These are phyloP conservation scores for Pouteria campechiana DNA, from an alignment of 179 eudicot genomes.

Conservation along the genomic window DNA sequence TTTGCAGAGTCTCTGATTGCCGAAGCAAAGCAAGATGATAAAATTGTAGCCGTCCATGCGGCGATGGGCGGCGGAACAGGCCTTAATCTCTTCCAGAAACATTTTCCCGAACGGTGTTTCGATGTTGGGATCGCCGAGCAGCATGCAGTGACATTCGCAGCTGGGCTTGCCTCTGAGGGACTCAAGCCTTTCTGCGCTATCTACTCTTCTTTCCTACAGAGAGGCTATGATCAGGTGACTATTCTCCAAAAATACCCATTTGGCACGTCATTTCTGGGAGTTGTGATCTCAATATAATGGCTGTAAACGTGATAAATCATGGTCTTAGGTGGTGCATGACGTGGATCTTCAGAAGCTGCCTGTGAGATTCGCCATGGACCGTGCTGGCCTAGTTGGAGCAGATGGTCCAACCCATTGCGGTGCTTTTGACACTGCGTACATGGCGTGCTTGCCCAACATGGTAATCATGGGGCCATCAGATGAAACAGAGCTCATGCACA, in stretches of 20 bases:
- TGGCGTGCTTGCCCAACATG: slow-evolving; percentile 35
- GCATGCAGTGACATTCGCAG: slow-evolving; percentile 28
- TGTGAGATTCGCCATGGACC: slow-evolving; percentile 23
- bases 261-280: background rate
- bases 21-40: slow-evolving; percentile 20
- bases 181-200: slow-evolving; percentile 21
- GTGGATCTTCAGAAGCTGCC: slow-evolving; percentile 33
- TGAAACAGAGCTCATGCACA: slow-evolving; percentile 24
- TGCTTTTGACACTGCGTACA: slow-evolving; percentile 20
- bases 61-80: slow-evolving; percentile 38
- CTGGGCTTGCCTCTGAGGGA: slow-evolving; percentile 23
- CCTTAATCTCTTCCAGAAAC: slow-evolving; percentile 13
- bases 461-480: slow-evolving; percentile 28
- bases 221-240: slow-evolving; percentile 26
- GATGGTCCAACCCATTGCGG: slow-evolving; percentile 37
- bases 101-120: slow-evolving; percentile 13
- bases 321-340: slow-evolving; percentile 17
- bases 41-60: slow-evolving; percentile 22
- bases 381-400: slow-evolving; percentile 31
- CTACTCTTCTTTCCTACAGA: slow-evolving; percentile 25
- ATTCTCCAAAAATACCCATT: background rate
- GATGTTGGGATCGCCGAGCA: slow-evolving; percentile 26
- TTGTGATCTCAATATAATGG: too few species aligned
- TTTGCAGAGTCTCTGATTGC: slow-evolving; percentile 24
- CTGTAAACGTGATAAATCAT: background rate